Base-by-base conservation (phyloP, 148 eudicot species). In the Vaccinium corymbosum region DNA sequence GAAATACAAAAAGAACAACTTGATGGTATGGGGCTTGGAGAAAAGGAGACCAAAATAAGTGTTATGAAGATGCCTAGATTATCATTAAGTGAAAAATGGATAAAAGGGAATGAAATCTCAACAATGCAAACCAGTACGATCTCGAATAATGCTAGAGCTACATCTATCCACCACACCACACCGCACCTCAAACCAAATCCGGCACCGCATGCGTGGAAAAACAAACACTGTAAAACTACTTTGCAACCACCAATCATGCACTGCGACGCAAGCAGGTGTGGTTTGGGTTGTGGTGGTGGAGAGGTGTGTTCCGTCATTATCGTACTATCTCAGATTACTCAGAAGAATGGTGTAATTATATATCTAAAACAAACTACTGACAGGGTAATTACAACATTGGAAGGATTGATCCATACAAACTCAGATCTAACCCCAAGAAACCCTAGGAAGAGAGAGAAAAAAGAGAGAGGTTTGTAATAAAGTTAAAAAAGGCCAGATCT, bases 401-500 rank as follows among this genome's bases (percentile, higher is more conserved):
- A 5, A 4, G 46, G 81, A 17, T 10, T 78, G 81, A 52, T 53
- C 16, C 2, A 42, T 56, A 35, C 8, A 29, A 56, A 61, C 6
- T 16, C 68, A 79, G 42, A 79, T 79, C 81, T 46, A 79, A 32
- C 64, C 22, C 16, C 38, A 25, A 29, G 13, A 70, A 70, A 51
- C 78, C 61, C 77, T 50, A 71, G 76, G 12, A 19, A 81, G 29
- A 70, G 49, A 29, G 64, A 78, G 3, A 76, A 1, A 22, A 29
- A 25, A 62, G 83, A 10, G 22, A 11, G 73, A 48, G 62, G 13
- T 70, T 55, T 12, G 16, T 80, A 57, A 7, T 51, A 42, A 62
- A 48, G 73, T 42, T 3, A 0, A 13, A 80, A 66, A n/a, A 25
- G 12, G 38, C 53, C 84, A 82, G 84, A 82, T 82, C 84, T 82